Conservation (phyloP, 1,284 basidiomycete genomes). For the Cystobasidiaceae sp. region DNA sequence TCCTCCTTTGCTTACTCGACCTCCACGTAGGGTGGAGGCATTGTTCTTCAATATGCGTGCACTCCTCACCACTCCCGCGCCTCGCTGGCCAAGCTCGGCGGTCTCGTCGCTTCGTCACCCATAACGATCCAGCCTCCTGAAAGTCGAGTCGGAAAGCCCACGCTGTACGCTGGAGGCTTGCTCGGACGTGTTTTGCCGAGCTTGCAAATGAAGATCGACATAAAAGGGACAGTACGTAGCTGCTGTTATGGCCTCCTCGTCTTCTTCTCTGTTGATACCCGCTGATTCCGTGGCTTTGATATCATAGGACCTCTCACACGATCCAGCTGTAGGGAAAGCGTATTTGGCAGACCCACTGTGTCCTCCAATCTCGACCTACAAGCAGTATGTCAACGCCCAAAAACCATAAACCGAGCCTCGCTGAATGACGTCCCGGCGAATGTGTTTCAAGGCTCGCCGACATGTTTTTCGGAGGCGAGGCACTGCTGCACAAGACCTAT, state of each 20-base stretch:
- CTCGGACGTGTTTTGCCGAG: conserved; percentile 19
- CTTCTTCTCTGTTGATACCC: neutral
- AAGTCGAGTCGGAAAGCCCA: neutral
- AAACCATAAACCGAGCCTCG: conserved; percentile 35
- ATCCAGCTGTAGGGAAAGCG: conserved; percentile 34
- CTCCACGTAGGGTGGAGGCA: conserved; percentile 11
- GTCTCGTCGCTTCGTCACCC: conserved; percentile 22
- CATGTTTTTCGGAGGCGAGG: conserved; percentile 39
- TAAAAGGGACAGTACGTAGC: conserved; percentile 11
- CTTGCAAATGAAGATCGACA: conserved; percentile 28
- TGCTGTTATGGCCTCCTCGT: neutral
- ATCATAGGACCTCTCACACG: conserved; percentile 38
- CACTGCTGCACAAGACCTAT: conserved; percentile 42
- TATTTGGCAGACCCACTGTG: conserved; percentile 43
- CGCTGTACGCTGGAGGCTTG: conserved; percentile 8
- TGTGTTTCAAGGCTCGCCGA: conserved; percentile 36
- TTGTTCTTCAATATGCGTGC: conserved; percentile 23
- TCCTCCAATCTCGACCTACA: conserved; percentile 39
- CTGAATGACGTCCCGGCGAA: conserved; percentile 35
- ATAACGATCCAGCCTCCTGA: conserved; percentile 20
- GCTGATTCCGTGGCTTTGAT: neutral
- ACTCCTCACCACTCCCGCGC: neutral
- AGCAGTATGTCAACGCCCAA: neutral
- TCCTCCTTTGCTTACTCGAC: neutral
- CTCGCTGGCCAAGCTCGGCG: conserved; percentile 6